Evolutionary conservation across 2,329 filamentous ascomycete species (phyloP), one percentile per base, ranked within the genome.

Genomic region (Penicillium sp.): DNA sequence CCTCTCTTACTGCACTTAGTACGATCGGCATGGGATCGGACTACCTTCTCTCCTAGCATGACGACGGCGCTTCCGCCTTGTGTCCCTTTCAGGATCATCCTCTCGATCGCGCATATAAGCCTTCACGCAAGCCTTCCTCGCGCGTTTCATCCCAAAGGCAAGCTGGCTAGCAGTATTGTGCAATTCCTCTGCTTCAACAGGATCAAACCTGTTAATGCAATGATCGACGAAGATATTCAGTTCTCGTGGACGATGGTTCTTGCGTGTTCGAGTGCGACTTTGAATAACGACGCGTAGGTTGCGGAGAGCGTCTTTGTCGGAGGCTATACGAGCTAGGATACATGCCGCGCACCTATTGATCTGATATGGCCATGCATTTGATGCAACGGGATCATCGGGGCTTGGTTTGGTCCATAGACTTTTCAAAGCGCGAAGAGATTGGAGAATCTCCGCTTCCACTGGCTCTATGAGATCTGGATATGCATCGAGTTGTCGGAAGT

Each of bases 311-410:
- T 63, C 43, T 4, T 69, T 66, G 52, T 75, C 61, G 0, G 60
- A 54, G 1, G 70, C 68, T 13, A 80, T 65, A 0, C 73, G 68
- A 6, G 71, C 66, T 10, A 80, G 45, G 52, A 79, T 77, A 49
- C 78, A 80, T 0, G 73, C 78, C 30, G 75, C 64, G 59, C 78
- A 80, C 8, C 61, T 53, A 52, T 76, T 73, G 22, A 55, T 59
- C 61, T 79, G 75, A 45, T 71, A 73, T 7, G 33, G 13, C 68
- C 65, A 58, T 52, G 57, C 35, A 35, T 61, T 16, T 53, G 64
- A 6, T 30, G 38, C 11, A 37, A 46, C 38, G 7, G 57, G 26
- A 33, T 33, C 13, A 14, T 59, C 49, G 37, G 48, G 40, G 8
- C 54, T 13, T 7, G 62, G 62, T 8, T 58, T 54, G 37, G 70